Percentiles rank a stretch among this genome's conserved stretches.
Evolutionary conservation across 2,329 filamentous ascomycete species (phyloP).

Genomic region (Teratosphaeria pseudoeucalypti): DNA sequence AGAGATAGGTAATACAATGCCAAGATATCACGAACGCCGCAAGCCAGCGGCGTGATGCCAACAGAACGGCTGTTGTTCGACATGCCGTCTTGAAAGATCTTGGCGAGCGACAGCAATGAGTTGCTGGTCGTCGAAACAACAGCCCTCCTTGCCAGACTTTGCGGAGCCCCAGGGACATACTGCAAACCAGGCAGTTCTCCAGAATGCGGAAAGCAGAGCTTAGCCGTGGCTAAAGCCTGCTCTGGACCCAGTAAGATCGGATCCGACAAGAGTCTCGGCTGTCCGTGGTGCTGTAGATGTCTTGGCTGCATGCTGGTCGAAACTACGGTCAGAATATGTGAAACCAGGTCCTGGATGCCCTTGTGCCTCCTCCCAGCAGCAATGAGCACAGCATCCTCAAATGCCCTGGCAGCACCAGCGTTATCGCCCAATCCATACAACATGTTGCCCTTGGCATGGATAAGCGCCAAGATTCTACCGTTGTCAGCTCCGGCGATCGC

Average conservation of each 20-base stretch:
- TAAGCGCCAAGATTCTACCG: constrained; percentile 80
- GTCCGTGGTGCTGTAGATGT: constrained; percentile 5
- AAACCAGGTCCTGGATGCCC: constrained; percentile 69
- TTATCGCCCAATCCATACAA: constrained; percentile 83
- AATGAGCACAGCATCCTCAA: constrained; percentile 89
- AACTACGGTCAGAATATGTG: constrained; percentile 63
- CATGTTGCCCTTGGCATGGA: constrained; percentile 98
- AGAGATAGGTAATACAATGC: constrained; percentile 92
- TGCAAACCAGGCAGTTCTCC: constrained; percentile 72
- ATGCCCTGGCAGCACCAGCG: constrained; percentile 68
- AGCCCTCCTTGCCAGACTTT: constrained; percentile 62
- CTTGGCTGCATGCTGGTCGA: constrained; percentile 18
- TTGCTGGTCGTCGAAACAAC: constrained; percentile 92
- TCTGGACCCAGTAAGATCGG: constrained; percentile 76
- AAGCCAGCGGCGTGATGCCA: constrained; percentile 35
- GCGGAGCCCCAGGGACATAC: constrained; percentile 45
- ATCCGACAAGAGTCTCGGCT: constrained; percentile 30
- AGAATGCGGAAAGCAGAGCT: constrained; percentile 65
- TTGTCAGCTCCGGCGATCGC: constrained; percentile 77
- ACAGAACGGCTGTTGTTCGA: constrained; percentile 51
- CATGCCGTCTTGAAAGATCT: constrained; percentile 96
- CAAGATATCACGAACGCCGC: constrained; percentile 81
- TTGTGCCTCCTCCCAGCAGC: constrained; percentile 61
- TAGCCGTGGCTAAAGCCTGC: constrained; percentile 70
- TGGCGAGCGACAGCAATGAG: constrained; percentile 83